phyloP scores from a whole-genome alignment of 1,139 yeast genomes.

The Ogataea hybrid region DNA sequence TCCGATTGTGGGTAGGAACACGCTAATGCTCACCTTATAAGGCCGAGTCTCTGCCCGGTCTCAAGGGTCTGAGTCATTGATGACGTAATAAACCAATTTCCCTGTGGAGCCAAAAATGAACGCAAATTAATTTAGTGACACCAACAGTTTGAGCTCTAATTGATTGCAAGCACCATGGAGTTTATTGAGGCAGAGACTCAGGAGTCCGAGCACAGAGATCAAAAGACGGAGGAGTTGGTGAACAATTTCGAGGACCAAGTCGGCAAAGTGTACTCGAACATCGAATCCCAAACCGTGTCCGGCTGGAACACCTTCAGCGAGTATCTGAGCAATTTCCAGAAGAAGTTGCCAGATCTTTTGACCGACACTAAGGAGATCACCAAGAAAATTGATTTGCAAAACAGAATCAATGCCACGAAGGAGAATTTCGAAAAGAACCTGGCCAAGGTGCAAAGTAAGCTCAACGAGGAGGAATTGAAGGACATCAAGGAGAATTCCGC shows the following conservation, averaged over 20 bases:
- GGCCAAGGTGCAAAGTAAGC: slow-evolving; percentile 15
- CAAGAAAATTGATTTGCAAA: slow-evolving; percentile 26
- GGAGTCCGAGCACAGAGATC: slow-evolving; percentile 23
- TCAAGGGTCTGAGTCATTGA: neutral
- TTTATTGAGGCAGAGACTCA: slow-evolving; percentile 26
- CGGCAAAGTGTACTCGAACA: slow-evolving; percentile 47
- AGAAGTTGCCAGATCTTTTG: slow-evolving; percentile 31
- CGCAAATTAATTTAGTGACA: neutral
- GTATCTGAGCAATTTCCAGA: slow-evolving; percentile 36
- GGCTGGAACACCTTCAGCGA: slow-evolving; percentile 37
- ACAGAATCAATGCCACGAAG: slow-evolving; percentile 24
- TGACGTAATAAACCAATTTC: neutral
- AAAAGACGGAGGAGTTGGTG: slow-evolving; percentile 47
- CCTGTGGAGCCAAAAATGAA: too few relatives aligned
- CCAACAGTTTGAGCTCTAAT: neutral
- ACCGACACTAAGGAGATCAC: slow-evolving; percentile 26
- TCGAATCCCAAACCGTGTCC: slow-evolving; percentile 43
- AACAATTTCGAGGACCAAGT: slow-evolving; percentile 51
- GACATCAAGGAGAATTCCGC: slow-evolving; percentile 32
- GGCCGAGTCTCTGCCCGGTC: too few relatives aligned
- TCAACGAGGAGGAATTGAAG: slow-evolving; percentile 43
- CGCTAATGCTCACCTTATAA: too few relatives aligned
- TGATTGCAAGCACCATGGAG: slow-evolving; percentile 20
- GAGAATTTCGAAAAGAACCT: slow-evolving; percentile 34
- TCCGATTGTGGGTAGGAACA: too few relatives aligned